A percentile compares a stretch with the other conserved stretches of the same genome.
Conservation (phyloP, 1,284 basidiomycete genomes). For the Ceratobasidium sp. region DNA sequence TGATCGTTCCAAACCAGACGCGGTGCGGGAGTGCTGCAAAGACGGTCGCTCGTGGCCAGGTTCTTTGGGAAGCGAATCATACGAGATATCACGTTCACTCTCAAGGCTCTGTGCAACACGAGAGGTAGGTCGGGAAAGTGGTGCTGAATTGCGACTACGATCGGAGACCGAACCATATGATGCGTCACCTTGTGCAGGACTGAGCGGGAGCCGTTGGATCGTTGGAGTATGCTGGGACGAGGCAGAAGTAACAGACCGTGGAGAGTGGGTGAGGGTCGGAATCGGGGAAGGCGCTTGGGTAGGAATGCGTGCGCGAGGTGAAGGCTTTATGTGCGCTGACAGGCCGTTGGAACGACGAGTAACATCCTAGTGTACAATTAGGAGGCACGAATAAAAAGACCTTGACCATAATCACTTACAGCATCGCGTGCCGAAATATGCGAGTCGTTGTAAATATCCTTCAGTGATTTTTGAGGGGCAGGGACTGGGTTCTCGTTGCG, state of each 20-base stretch:
- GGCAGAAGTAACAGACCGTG: conserved; percentile 40
- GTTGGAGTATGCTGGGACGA: conserved; percentile 43
- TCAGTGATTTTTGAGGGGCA: conserved; percentile 29
- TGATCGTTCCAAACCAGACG: conserved; percentile 13
- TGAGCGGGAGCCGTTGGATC: conserved; percentile 39
- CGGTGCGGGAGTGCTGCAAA: background rate
- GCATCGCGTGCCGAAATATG: conserved; percentile 18
- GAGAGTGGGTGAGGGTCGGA: conserved; percentile 41
- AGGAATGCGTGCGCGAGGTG: conserved; percentile 39
- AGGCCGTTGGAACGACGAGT: conserved; percentile 35
- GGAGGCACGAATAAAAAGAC: background rate
- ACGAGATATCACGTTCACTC: conserved; percentile 37
- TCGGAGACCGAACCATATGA: conserved; percentile 41
- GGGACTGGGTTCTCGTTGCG: conserved; percentile 13
- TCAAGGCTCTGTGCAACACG: conserved; percentile 30
- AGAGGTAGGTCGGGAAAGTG: conserved; percentile 23
- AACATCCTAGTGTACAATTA: conserved; percentile 26
- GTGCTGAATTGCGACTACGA: conserved; percentile 31
- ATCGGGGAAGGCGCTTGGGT: conserved; percentile 42
- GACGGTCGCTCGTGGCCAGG: conserved; percentile 17
- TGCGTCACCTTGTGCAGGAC: conserved; percentile 24
- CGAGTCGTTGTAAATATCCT: conserved; percentile 43
- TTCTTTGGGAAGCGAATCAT: conserved; percentile 40
- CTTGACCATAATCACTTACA: background rate
- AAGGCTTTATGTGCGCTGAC: conserved; percentile 44